phyloP scores from a whole-genome alignment of 139 green algal genomes.

The Micractinium sp. region DNA sequence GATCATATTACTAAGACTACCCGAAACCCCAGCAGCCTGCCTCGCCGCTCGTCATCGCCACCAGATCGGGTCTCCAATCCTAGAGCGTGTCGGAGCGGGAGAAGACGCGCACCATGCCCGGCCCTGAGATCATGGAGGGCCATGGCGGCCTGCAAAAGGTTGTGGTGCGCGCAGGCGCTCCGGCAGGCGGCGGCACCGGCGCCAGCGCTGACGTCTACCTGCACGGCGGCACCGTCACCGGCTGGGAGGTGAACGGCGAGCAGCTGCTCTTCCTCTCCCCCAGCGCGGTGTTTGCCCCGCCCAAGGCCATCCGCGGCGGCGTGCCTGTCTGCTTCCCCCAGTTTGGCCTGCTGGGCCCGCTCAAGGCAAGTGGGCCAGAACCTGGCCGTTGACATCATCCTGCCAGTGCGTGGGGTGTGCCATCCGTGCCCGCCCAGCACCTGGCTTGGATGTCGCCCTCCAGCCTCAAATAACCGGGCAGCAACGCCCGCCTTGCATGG shows the following conservation, averaged over 20 bases:
- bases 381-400: too few species aligned
- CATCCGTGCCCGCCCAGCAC: too few species aligned
- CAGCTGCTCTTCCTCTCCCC: slow-evolving; percentile 79
- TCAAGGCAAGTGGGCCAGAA: background rate
- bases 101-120: background rate
- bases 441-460: too few species aligned
- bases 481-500: too few species aligned
- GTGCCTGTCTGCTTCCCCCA: slow-evolving; percentile 90
- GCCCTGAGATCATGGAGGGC: background rate
- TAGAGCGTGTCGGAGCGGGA: too few species aligned
- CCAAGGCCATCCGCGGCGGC: slow-evolving; percentile 89
- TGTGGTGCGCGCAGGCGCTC: background rate
- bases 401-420: too few species aligned
- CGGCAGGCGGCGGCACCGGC: slow-evolving; percentile 21
- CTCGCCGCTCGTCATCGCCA: background rate
- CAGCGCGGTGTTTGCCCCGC: slow-evolving; percentile 81
- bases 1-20: too few species aligned
- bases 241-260: slow-evolving; percentile 56
- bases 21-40: background rate
- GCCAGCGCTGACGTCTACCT: slow-evolving; percentile 61
- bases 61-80: background rate
- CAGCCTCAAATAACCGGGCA: too few species aligned
- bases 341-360: slow-evolving; percentile 79
- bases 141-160: slow-evolving; percentile 25
- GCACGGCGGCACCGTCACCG: slow-evolving; percentile 76